Evolutionary conservation across 176 grass and related monocot species (phyloP), one percentile per base, ranked within the genome.

Genomic region (Poa annua): DNA sequence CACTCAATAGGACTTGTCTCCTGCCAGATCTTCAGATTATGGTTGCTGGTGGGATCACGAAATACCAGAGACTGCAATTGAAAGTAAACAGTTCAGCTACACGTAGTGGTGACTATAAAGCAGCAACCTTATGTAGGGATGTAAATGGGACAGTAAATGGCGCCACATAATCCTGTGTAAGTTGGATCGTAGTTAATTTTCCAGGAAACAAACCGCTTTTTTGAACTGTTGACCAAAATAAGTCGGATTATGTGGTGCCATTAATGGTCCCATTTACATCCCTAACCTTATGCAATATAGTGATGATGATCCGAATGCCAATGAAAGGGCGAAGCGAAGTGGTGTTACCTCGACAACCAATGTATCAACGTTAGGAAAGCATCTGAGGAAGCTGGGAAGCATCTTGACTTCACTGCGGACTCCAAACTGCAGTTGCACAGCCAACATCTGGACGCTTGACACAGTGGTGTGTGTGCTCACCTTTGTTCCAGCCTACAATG

Each of bases 321-420:
- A 65, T 34, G 6, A 7, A 65, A 35, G 26, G 62, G 29, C 13
- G 29, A 19, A 7, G 2, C 0, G 14, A 35, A 2, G 5, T 17
- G 16, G 3, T 32, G 49, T 26, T 75, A 87, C 85, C 85, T 74
- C 11, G 35, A 87, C 61, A n/a, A 32, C 29, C 3, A 87, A 13
- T 1, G 21, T 87, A 3, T 87, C 78, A 12, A 87, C 22, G 3
- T 25, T 54, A 17, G 85, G 85, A 42, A 87, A 87, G 36, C 85
- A 81, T 48, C 22, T 87, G 4, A 87, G 85, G 35, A 87, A 81
- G 14, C 47, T 55, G 8, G 25, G 45, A 5, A 81, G 34, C 78
- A 86, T 74, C 33, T 75, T 45, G 3, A 66, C 69, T 20, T 86
- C 55, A 54, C 42, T 39, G 11, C 7, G 0, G 2, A 80, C 20